Conservation (phyloP, 2,329 filamentous ascomycete species). For the Ciborinia camelliae region DNA sequence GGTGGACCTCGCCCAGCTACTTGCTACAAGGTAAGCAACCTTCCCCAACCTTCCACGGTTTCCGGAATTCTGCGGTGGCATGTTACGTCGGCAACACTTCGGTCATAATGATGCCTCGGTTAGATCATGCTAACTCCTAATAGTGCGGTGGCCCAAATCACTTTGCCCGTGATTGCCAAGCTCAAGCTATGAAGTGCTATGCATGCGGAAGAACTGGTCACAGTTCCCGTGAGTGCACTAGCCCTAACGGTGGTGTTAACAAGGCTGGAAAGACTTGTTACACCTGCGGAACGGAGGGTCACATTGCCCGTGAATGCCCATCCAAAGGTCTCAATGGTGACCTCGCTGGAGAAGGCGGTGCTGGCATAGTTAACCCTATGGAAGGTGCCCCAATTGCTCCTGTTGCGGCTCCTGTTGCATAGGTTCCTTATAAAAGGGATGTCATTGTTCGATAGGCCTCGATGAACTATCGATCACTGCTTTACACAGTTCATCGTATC, state of each 20-base stretch:
- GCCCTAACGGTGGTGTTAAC: slow-evolving; percentile 85
- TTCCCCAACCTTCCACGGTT: not conserved
- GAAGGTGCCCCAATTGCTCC: slow-evolving; percentile 38
- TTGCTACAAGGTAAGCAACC: slow-evolving; percentile 56
- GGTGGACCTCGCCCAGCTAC: slow-evolving; percentile 66
- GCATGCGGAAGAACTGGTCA: slow-evolving; percentile 66
- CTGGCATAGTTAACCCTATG: slow-evolving; percentile 38
- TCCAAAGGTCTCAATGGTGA: slow-evolving; percentile 59
- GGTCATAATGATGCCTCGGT: not conserved
- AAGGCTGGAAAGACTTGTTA: slow-evolving; percentile 98
- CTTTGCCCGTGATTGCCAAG: slow-evolving; percentile 82
- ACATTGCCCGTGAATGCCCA: slow-evolving; percentile 80
- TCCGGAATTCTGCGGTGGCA: not conserved
- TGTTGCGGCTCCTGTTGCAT: slow-evolving; percentile 38
- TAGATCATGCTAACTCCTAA: slow-evolving; percentile 8
- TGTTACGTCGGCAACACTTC: slow-evolving; percentile 2
- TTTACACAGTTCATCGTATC: slow-evolving; percentile 34
- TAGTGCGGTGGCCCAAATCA: slow-evolving; percentile 82
- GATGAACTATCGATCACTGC: slow-evolving; percentile 36
- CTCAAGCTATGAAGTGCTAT: slow-evolving; percentile 75
- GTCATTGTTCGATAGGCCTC: slow-evolving; percentile 34
- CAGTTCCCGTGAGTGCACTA: slow-evolving; percentile 42
- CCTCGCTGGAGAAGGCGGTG: slow-evolving; percentile 36
- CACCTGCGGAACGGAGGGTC: slow-evolving; percentile 90
- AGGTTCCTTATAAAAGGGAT: slow-evolving; percentile 30